Evolutionary conservation across 1,284 basidiomycete genomes (phyloP), one percentile per base, ranked within the genome.

Genomic region (Caloboletus inedulis): DNA sequence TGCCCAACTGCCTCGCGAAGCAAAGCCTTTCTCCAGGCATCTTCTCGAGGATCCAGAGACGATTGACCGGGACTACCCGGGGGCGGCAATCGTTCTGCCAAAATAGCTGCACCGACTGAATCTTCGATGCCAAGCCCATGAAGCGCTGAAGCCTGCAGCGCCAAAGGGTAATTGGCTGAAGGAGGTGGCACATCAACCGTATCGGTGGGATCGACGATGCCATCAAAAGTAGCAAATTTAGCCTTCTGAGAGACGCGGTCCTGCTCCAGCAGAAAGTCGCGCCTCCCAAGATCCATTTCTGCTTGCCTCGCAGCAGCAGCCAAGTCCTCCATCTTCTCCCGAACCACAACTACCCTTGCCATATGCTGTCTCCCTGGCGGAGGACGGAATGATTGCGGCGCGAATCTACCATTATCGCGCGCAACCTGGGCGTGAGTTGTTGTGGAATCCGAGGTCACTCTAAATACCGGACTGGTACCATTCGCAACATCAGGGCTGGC

Each of bases 201-300:
- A 62, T 91, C 89, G 27, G 89, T 91, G 9, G 89, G 89, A 69
- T 91, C 89, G 58, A 91, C 82, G 47, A 87, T 75, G 58, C 80
- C 76, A 62, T 79, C 74, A 55, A 75, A 64, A 19, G 64, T 57
- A 46, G 69, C 59, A 55, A 58, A 53, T 59, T 58, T 70, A 63
- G 54, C 56, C 43, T 56, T 64, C 54, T 66, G 64, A 39, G 55
- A 44, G 29, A 40, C 34, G 16, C 68, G 65, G 34, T 67, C 67
- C 52, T 67, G 63, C 53, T 69, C 61, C 66, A 69, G 25, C 64
- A 65, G 33, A n/a, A 66, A 65, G 50, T 75, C 74, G 16, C 78
- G 79, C 19, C 70, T 66, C 59, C 83, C 85, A 58, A 89, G 72
- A 44, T 89, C 86, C 58, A 80, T 77, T 62, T 89, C 85, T 5